Evolutionary conservation across 225 moss, liverwort and hornwort genomes (phyloP), one percentile per base, ranked within the genome.

Genomic region (Lunularia cruciata): DNA sequence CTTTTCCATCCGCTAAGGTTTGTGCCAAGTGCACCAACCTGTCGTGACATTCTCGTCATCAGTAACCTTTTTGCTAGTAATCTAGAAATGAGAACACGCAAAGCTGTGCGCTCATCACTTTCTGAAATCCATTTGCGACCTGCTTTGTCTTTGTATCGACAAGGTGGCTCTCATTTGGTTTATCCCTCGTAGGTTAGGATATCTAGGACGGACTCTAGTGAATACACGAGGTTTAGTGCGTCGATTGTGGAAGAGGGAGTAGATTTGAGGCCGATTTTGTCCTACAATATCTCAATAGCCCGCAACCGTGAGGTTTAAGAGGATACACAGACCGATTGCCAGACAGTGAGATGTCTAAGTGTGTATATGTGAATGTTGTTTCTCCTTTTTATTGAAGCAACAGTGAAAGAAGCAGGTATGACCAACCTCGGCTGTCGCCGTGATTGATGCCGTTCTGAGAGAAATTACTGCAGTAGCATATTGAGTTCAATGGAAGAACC

Each of bases 351-450:
- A 54, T 54, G 9, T 54, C 54, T n/a, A 54, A 1, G 12, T 54
- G 27, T 54, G 54, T 54, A 54, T 20, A 51, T 54, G 28, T 28
- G 27, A 22, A 22, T 26, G 54, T 54, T 54, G 54, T 54, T 54
- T 54, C 54, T 54, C 27, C 27, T 54, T 54, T 54, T 54, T 27
- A 54, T 27, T 54, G 54, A 54, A 54, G 28, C 54, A 54, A 54
- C 54, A 54, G 54, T 26, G 26, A 54, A 54, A 26, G 54, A 54
- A 54, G 54, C 54, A 54, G 54, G 54, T 54, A 54, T 28, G 8
- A 26, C 54, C 26, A 28, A 25, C 54, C 9, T 54, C 23, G 51
- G 19, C 51, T n/a, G 51, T 20, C 51, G 51, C 51, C 51, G 43
- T 43, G 16, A 52, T 23, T 12, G 28, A 5, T 54, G 27, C 54